Evolutionary conservation across 306 rosid genomes (phyloP).

Genomic region (Citrullus amarus): DNA sequence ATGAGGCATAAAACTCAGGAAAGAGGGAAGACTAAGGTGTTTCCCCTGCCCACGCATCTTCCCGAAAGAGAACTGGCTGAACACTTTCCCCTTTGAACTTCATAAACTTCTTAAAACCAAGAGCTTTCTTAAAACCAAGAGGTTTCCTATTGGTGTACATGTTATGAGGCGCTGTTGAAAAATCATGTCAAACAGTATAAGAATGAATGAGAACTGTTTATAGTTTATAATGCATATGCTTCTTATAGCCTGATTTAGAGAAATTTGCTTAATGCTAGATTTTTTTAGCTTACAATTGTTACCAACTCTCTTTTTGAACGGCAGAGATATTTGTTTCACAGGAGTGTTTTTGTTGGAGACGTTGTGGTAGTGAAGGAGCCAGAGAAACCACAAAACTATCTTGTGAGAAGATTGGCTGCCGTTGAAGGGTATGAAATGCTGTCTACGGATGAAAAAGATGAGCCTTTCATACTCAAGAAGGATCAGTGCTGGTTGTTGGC

Average conservation of each 20-base stretch:
- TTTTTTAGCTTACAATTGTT: not conserved
- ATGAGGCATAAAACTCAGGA: too few species aligned
- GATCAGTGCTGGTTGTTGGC: slow-evolving; percentile 91
- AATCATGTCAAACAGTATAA: not conserved
- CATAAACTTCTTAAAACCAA: not conserved
- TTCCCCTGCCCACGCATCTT: too few species aligned
- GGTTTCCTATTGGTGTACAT: not conserved
- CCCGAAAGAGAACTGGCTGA: too few species aligned
- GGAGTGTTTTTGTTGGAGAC: slow-evolving; percentile 88
- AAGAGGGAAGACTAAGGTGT: too few species aligned
- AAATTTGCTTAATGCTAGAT: not conserved
- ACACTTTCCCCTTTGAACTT: not conserved
- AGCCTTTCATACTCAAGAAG: slow-evolving; percentile 66
- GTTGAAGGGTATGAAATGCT: slow-evolving; percentile 83
- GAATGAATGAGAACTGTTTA: not conserved
- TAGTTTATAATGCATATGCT: not conserved
- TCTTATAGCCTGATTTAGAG: not conserved
- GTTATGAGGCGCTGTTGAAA: not conserved
- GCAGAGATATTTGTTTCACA: slow-evolving; percentile 29
- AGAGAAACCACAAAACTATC: slow-evolving; percentile 38
- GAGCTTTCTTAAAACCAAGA: not conserved
- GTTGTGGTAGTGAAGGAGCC: slow-evolving; percentile 87
- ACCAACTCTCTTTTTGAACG: not conserved
- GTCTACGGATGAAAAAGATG: slow-evolving; percentile 70
- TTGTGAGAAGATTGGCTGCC: slow-evolving; percentile 87